phyloP scores from a whole-genome alignment of 2,329 filamentous ascomycete species.

The Fusarium graminum region DNA sequence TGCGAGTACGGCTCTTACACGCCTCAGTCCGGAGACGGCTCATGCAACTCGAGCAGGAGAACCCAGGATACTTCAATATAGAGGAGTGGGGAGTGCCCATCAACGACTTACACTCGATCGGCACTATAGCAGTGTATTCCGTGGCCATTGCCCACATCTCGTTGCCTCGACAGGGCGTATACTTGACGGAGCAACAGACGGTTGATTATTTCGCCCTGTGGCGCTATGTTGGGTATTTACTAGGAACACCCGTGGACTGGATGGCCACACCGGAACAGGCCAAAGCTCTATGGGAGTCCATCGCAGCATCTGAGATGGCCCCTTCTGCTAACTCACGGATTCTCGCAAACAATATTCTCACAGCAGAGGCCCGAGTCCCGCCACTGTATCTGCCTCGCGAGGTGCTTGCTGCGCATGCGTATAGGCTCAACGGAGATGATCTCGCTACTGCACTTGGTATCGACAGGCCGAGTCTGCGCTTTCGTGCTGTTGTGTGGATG shows the following conservation, averaged over 20 bases:
- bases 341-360: slow-evolving; percentile 81
- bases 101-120: slow-evolving; percentile 81
- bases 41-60: slow-evolving; percentile 65
- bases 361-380: slow-evolving; percentile 73
- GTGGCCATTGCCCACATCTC: slow-evolving; percentile 75
- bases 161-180: slow-evolving; percentile 80
- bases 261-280: slow-evolving; percentile 69
- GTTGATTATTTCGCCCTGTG: slow-evolving; percentile 80
- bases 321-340: slow-evolving; percentile 73
- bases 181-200: slow-evolving; percentile 70
- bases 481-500: slow-evolving; percentile 70
- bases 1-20: slow-evolving; percentile 75
- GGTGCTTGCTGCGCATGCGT: slow-evolving; percentile 75
- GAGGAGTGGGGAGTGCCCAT: slow-evolving; percentile 73
- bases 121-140: slow-evolving; percentile 78
- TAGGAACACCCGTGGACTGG: slow-evolving; percentile 74
- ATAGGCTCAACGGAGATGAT: slow-evolving; percentile 77
- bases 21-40: slow-evolving; percentile 73
- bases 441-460: slow-evolving; percentile 72
- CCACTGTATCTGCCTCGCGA: slow-evolving; percentile 74
- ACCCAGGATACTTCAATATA: slow-evolving; percentile 71
- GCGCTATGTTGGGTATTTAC: slow-evolving; percentile 78
- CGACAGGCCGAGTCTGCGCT: slow-evolving; percentile 67
- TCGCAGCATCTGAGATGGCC: slow-evolving; percentile 74
- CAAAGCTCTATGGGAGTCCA: slow-evolving; percentile 74